phyloP scores from a whole-genome alignment of 139 green algal genomes.

The Volvox reticuliferus region DNA sequence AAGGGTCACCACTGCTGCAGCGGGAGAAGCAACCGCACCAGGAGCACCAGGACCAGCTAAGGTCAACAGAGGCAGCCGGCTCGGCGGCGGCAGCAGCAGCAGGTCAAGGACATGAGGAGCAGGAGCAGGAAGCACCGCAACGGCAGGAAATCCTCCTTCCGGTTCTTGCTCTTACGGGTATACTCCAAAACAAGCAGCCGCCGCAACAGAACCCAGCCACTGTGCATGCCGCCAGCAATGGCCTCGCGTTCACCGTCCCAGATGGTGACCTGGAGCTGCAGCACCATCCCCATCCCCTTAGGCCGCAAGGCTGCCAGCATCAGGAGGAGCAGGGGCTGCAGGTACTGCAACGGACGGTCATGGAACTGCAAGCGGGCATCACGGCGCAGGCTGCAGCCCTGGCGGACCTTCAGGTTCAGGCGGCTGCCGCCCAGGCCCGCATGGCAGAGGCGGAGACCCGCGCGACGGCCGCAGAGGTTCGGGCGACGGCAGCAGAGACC shows the following conservation, averaged over 20 bases:
- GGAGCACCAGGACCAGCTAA: neutral
- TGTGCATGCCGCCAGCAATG: neutral
- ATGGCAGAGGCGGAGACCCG: no score
- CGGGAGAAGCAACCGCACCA: neutral
- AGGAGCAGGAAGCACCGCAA: neutral
- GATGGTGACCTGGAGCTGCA: neutral
- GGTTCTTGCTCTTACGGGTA: no score
- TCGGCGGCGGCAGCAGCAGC: neutral
- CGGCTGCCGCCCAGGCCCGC: neutral
- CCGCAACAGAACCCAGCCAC: no score
- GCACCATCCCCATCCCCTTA: neutral
- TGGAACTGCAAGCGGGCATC: neutral
- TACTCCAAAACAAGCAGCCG: no score
- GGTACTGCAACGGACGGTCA: neutral
- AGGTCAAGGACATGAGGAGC: neutral
- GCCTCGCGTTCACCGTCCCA: neutral
- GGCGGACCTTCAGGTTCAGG: neutral
- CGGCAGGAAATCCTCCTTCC: neutral
- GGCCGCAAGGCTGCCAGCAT: neutral
- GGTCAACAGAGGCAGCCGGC: neutral
- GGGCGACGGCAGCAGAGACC: no score
- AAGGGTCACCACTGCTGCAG: neutral
- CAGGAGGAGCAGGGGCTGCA: neutral
- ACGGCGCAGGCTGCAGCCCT: neutral
- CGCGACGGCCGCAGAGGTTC: no score